Evolutionary conservation across 345 rosid genomes (phyloP).

Genomic region (Limnanthes douglasii): DNA sequence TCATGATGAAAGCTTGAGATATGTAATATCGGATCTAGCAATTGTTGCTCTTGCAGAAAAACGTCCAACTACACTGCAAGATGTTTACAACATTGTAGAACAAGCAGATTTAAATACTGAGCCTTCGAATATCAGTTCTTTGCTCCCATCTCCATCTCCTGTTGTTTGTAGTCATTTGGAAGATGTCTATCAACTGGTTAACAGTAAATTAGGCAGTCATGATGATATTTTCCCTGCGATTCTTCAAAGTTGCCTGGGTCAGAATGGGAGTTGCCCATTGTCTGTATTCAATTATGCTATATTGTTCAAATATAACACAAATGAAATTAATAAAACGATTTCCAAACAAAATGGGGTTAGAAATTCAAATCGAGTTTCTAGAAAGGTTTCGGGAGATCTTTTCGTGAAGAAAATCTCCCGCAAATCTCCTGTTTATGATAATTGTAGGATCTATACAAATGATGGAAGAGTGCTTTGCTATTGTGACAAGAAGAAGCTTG

Average conservation of each 20-base stretch:
- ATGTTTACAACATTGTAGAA: conserved; percentile 28
- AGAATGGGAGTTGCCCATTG: conserved; percentile 59
- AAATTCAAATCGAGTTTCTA: conserved; percentile 34
- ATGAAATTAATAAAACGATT: conserved; percentile 17
- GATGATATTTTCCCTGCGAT: conserved; percentile 26
- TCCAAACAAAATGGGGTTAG: conserved; percentile 39
- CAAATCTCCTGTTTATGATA: conserved; percentile 93
- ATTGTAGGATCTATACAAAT: conserved; percentile 85
- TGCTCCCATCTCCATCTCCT: conserved; percentile 41
- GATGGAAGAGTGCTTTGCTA: conserved; percentile 95
- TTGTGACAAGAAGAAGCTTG: conserved; percentile 80
- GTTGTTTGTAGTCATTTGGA: conserved; percentile 61
- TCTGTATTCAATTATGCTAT: conserved; percentile 62
- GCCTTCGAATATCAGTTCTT: conserved; percentile 24
- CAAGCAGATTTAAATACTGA: conserved; percentile 46
- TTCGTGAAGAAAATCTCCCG: conserved; percentile 90
- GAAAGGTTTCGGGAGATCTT: conserved; percentile 61
- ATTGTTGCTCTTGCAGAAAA: conserved; percentile 46
- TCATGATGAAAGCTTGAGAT: conserved; percentile 88
- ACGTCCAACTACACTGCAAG: conserved; percentile 25
- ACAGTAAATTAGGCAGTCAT: conserved; percentile 20
- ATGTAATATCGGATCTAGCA: conserved; percentile 72
- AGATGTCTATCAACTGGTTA: conserved; percentile 28
- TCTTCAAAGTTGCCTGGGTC: conserved; percentile 63
- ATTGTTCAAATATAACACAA: conserved; percentile 32